Evolutionary conservation across 129 eudicot species (phyloP), one percentile per base, ranked within the genome.

Genomic region (Flaveria robusta): DNA sequence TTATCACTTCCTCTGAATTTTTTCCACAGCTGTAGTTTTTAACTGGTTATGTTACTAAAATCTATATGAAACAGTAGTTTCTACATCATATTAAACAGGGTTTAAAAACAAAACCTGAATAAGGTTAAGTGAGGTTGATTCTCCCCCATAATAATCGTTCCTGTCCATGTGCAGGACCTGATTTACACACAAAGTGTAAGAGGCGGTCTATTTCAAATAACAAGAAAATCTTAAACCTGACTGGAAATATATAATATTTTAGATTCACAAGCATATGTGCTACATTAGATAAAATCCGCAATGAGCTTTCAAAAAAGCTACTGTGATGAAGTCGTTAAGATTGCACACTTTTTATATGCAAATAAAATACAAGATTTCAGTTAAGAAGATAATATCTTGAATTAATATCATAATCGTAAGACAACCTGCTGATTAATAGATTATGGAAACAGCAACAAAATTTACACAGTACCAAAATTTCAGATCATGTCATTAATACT

Each of bases 91-190:
- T 54, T 34, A 27, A 15, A 71, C 52, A 49, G 12, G 54, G 16
- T 62, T 58, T 75, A 41, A 65, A 37, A 52, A 14, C 49, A 42
- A 42, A 75, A 93, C 97, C 98, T 93, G 98, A 75, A 85, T 83
- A 63, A 93, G 97, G 73, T 93, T 93, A 46, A 93, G 98, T 15
- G 98, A 93, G 68, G 97, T 93, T 39, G 98, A 88, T 83, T 93
- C 98, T 81, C 98, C 98, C 45, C 98, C 98, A 82, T 93, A 93
- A 66, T 93, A 93, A 82, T 93, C 98, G 78, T 93, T 93, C 72
- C 98, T 85, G 82, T 93, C 98, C 98, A 93, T 93, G 81, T 93
- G 98, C 79, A 93, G 79, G 26, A 93, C 98, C 98, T 93, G 87
- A 68, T 66, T 49, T 52, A 55, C 0, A 68, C 2, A 46, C 20